These are phyloP conservation scores for Trichoderma semiorbis DNA, from an alignment of 2,329 filamentous ascomycete genomes.

Conservation along the genomic window DNA sequence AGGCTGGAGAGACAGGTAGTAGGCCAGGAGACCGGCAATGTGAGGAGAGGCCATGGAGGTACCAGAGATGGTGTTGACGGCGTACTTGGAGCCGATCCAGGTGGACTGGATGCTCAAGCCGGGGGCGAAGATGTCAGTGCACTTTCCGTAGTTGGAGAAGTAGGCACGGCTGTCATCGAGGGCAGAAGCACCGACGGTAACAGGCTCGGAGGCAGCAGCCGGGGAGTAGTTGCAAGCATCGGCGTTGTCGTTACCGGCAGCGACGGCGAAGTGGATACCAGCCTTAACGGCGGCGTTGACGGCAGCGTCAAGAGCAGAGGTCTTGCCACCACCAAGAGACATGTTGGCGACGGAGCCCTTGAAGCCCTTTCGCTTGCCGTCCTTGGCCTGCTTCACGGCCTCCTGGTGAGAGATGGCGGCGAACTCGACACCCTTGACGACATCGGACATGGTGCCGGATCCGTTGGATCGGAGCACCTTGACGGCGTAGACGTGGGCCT, in stretches of 20 bases:
- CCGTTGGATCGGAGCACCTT: conserved; percentile 98
- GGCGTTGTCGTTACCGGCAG: conserved; percentile 97
- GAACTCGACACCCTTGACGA: conserved; percentile 97
- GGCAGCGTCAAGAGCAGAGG: conserved; percentile 80
- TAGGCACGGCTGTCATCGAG: conserved; percentile 94
- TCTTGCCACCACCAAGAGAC: conserved; percentile 98
- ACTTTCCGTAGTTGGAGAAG: conserved; percentile 99
- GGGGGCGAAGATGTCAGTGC: conserved; percentile 98
- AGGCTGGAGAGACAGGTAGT: conserved; percentile 96
- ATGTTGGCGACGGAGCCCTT: conserved; percentile 99
- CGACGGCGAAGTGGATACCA: conserved; percentile 96
- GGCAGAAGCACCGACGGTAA: conserved; percentile 94
- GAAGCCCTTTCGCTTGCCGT: conserved; percentile 90
- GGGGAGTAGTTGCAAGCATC: conserved; percentile 99
- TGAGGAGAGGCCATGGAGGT: conserved; percentile 99
- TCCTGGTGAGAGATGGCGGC: conserved; percentile 77
- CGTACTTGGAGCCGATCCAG: conserved; percentile 95
- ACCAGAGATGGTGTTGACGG: conserved; percentile 97
- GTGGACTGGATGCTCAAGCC: conserved; percentile 96
- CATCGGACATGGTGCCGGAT: conserved; percentile 97
- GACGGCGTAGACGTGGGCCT: conserved; percentile 93
- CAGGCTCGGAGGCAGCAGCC: conserved; percentile 82
- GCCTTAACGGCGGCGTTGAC: conserved; percentile 90
- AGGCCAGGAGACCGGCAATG: conserved; percentile 92
- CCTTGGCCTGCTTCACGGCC: conserved; percentile 74